These are phyloP conservation scores for Yamadazyma taylorii DNA, from an alignment of 1,139 yeast genomes.

Conservation along the genomic window DNA sequence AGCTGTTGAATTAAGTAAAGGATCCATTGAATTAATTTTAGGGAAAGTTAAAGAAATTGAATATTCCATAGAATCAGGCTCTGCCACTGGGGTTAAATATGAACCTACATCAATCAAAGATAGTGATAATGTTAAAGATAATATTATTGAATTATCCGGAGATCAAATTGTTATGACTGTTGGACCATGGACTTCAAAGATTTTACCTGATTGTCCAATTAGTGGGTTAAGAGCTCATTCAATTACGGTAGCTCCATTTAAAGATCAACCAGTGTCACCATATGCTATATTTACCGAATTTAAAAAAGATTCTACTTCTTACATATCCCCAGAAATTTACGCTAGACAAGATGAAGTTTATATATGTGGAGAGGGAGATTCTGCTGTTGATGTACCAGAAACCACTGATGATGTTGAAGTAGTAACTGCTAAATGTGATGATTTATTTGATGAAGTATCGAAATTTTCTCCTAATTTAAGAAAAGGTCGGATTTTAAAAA, in stretches of 20 bases:
- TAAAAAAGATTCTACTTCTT: slow-evolving; percentile 61
- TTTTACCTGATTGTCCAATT: slow-evolving; percentile 89
- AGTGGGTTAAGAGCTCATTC: slow-evolving; percentile 93
- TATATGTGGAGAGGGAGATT: slow-evolving; percentile 97
- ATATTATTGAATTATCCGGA: slow-evolving; percentile 49
- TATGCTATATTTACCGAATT: slow-evolving; percentile 94
- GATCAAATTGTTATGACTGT: slow-evolving; percentile 81
- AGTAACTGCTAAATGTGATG: slow-evolving; percentile 84
- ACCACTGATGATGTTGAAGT: slow-evolving; percentile 93
- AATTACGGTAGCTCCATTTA: slow-evolving; percentile 81
- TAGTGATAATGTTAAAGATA: slow-evolving; percentile 21
- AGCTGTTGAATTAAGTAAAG: slow-evolving; percentile 68
- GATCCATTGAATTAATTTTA: slow-evolving; percentile 78
- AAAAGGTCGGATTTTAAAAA: slow-evolving; percentile 73
- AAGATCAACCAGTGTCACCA: slow-evolving; percentile 73
- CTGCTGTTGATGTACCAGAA: slow-evolving; percentile 86
- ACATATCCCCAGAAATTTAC: slow-evolving; percentile 88
- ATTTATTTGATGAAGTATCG: slow-evolving; percentile 78
- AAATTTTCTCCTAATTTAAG: slow-evolving; percentile 70
- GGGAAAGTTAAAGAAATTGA: slow-evolving; percentile 78
- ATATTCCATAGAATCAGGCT: slow-evolving; percentile 60
- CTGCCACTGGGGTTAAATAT: slow-evolving; percentile 65
- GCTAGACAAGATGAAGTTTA: slow-evolving; percentile 96
- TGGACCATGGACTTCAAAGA: slow-evolving; percentile 96
- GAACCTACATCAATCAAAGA: slow-evolving; percentile 56